Percentiles rank a stretch among this genome's conserved stretches.
These are phyloP conservation scores for Cyberlindnera meyerae DNA, from an alignment of 805 yeast genomes.

Conservation along the genomic window DNA sequence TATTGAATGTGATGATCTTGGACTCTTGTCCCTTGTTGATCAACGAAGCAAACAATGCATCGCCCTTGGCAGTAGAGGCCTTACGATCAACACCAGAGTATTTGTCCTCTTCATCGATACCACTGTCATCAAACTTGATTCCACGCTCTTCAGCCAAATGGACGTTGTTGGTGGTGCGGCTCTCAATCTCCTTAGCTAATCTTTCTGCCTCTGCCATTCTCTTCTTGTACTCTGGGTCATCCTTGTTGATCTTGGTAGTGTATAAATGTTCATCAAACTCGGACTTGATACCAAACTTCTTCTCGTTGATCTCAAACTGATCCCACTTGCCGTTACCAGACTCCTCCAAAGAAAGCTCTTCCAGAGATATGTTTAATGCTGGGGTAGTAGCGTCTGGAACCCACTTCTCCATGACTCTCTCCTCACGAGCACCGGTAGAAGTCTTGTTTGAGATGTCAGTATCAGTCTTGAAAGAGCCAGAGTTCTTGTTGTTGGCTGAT, in stretches of 20 bases:
- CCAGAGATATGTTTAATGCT: background rate
- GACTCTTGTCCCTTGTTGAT: conserved; percentile 20
- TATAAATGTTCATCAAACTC: conserved; percentile 79
- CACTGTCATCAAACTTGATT: conserved; percentile 67
- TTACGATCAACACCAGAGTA: conserved; percentile 73
- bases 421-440: conserved; percentile 55
- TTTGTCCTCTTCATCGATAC: conserved; percentile 92
- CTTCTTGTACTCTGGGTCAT: conserved; percentile 67
- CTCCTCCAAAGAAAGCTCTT: conserved; percentile 19
- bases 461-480: conserved; percentile 67
- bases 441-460: conserved; percentile 52
- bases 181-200: conserved; percentile 80
- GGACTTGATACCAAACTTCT: conserved; percentile 82
- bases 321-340: conserved; percentile 57
- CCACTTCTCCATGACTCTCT: conserved; percentile 62
- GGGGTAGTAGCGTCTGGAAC: conserved; percentile 46
- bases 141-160: conserved; percentile 95
- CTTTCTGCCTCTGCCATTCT: conserved; percentile 66
- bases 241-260: conserved; percentile 70
- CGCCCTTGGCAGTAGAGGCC: conserved; percentile 13
- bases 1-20: conserved; percentile 42
- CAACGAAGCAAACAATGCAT: conserved; percentile 26
- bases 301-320: conserved; percentile 88
- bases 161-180: conserved; percentile 54
- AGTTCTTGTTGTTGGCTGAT: conserved; percentile 8